These are phyloP conservation scores for Nitzschia palea DNA, from an alignment of 108 stramenopile species.

Conservation along the genomic window DNA sequence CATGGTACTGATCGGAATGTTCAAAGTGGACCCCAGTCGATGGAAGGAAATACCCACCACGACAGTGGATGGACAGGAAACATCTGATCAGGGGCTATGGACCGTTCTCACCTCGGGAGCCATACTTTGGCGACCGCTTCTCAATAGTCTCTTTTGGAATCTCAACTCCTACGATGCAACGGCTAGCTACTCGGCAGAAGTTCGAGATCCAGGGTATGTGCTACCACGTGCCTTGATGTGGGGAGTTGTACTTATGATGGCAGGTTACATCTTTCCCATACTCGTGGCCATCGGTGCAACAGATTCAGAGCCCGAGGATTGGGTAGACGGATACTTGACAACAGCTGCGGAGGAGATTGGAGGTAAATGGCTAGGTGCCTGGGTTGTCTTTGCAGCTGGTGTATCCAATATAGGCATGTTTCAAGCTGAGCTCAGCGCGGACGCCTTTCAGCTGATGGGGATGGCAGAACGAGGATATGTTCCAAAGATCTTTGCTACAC, in stretches of 20 bases:
- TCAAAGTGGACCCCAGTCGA: conserved; percentile 62
- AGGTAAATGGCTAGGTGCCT: conserved; percentile 86
- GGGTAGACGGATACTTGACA: conserved; percentile 87
- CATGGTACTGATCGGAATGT: conserved; percentile 59
- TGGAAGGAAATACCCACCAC: conserved; percentile 70
- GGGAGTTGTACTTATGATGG: conserved; percentile 54
- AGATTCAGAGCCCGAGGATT: conserved; percentile 56
- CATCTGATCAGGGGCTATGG: conserved; percentile 10
- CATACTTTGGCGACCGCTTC: conserved; percentile 79
- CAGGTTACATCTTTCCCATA: conserved; percentile 75
- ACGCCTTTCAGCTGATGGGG: conserved; percentile 90
- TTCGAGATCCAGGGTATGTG: conserved; percentile 64
- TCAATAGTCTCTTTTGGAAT: conserved; percentile 95
- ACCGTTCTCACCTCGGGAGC: conserved; percentile 34
- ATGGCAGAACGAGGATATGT: conserved; percentile 88
- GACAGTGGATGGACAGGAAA: conserved; percentile 1
- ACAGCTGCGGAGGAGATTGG: conserved; percentile 65
- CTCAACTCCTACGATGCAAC: conserved; percentile 86
- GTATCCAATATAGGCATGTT: conserved; percentile 84
- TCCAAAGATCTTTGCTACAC: conserved; percentile 64
- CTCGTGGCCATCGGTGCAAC: conserved; percentile 70
- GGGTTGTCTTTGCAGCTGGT: conserved; percentile 89
- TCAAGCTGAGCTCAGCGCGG: conserved; percentile 88
- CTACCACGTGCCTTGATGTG: conserved; percentile 75
- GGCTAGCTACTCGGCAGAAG: conserved; percentile 82